phyloP scores from a whole-genome alignment of 257 asterid species.

The Solanum gracilifrons region DNA sequence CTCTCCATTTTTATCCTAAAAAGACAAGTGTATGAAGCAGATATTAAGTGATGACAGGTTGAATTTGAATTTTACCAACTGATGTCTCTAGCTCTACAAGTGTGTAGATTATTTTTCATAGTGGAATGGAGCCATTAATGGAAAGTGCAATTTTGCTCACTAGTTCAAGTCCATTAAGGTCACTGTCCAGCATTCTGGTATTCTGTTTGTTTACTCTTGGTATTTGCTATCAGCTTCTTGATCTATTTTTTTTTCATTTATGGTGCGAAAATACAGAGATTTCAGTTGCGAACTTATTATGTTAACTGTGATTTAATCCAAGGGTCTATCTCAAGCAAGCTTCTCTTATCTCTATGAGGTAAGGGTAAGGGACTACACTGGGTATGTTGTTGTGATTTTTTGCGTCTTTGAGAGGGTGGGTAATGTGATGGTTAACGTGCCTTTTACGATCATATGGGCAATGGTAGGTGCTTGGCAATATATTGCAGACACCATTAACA shows the following conservation, averaged over 20 bases:
- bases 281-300: not conserved
- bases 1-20: not conserved
- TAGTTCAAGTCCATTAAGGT: not conserved
- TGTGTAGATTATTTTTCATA: not conserved
- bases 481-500: not conserved
- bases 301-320: not conserved
- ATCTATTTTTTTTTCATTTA: not conserved
- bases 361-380: not conserved
- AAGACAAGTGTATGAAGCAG: slow-evolving; percentile 3
- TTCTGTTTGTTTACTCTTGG: not conserved
- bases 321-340: not conserved
- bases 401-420: not conserved
- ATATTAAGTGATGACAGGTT: not conserved
- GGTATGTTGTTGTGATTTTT: not conserved
- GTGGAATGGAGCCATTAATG: slow-evolving; percentile 1
- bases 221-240: not conserved
- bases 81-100: not conserved
- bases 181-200: not conserved
- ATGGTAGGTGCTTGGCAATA: not conserved
- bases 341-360: not conserved
- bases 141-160: not conserved
- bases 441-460: not conserved
- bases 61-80: not conserved
- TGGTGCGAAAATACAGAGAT: not conserved
- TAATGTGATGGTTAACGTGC: not conserved